Evolutionary conservation across 495 filamentous ascomycete species (phyloP).

Genomic region (Neurospora discreta): DNA sequence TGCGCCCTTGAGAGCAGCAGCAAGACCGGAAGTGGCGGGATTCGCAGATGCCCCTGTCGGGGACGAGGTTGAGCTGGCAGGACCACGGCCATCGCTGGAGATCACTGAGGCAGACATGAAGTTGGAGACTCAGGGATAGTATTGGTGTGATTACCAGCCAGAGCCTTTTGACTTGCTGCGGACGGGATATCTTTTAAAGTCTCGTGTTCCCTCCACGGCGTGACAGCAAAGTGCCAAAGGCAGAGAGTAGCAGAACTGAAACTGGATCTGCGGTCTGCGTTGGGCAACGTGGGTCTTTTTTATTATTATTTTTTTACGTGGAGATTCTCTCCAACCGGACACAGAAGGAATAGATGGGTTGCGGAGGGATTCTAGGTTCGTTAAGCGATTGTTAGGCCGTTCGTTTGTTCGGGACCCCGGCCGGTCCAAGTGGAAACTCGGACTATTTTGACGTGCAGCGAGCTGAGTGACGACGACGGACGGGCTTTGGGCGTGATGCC

Average conservation of each 20-base stretch:
- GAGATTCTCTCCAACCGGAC: neutral
- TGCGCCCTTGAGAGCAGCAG: slow-evolving; percentile 36
- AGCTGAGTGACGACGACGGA: neutral
- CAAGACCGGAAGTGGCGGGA: slow-evolving; percentile 3
- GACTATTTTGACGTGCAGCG: neutral
- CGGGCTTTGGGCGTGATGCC: neutral
- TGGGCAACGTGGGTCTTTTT: neutral
- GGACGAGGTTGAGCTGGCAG: neutral
- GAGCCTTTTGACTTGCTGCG: neutral
- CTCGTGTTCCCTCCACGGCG: neutral
- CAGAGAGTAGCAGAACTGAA: neutral
- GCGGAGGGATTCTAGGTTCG: neutral
- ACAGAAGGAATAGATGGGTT: neutral
- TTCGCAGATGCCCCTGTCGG: slow-evolving; percentile 3
- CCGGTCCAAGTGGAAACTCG: neutral
- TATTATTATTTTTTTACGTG: neutral
- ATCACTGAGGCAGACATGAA: slow-evolving; percentile 1
- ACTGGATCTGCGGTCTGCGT: neutral
- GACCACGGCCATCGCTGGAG: neutral
- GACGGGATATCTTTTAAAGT: neutral
- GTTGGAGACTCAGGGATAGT: neutral
- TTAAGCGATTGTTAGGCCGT: neutral
- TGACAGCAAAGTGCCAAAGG: neutral
- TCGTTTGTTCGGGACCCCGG: neutral
- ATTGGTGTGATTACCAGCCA: neutral